These are phyloP conservation scores for Penicillium sp. DNA, from an alignment of 2,329 filamentous ascomycete species.

Conservation along the genomic window DNA sequence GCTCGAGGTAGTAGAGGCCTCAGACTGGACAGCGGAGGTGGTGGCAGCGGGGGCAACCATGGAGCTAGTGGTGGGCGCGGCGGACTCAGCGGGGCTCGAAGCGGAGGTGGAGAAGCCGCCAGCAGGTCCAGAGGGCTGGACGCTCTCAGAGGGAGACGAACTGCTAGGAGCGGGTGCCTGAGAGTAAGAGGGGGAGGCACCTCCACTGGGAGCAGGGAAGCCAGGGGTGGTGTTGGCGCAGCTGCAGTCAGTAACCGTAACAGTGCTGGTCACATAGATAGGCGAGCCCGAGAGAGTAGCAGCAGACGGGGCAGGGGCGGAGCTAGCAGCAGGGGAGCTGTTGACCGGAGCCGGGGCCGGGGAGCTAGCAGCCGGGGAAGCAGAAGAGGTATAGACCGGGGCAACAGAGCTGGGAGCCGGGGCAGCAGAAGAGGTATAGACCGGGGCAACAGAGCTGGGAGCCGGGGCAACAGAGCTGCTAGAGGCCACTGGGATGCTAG, in stretches of 20 bases:
- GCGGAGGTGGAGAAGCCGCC: background rate
- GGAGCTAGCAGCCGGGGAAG: background rate
- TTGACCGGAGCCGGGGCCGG: background rate
- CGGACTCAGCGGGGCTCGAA: constrained; percentile 6
- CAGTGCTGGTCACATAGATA: constrained; percentile 17
- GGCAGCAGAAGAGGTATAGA: constrained; percentile 6
- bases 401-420: background rate
- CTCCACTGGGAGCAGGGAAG: background rate
- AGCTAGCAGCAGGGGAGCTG: background rate
- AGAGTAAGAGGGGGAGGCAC: background rate
- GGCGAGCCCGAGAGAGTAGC: constrained; percentile 7
- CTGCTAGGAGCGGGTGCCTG: background rate
- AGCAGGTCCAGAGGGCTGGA: constrained; percentile 6
- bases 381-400: constrained; percentile 3
- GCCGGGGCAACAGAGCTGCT: background rate
- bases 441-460: background rate
- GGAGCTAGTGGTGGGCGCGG: constrained; percentile 8
- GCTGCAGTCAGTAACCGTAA: constrained; percentile 23
- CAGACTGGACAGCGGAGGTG: too few relatives aligned
- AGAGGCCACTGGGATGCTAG: background rate
- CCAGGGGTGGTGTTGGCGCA: constrained; percentile 10
- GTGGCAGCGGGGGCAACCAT: too few relatives aligned
- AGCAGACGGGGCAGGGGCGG: constrained; percentile 1
- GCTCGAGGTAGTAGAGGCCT: too few relatives aligned
- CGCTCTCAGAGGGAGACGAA: background rate